Base-by-base conservation (phyloP, 1,139 yeast genomes). In the Geotrichum macrosporum region DNA sequence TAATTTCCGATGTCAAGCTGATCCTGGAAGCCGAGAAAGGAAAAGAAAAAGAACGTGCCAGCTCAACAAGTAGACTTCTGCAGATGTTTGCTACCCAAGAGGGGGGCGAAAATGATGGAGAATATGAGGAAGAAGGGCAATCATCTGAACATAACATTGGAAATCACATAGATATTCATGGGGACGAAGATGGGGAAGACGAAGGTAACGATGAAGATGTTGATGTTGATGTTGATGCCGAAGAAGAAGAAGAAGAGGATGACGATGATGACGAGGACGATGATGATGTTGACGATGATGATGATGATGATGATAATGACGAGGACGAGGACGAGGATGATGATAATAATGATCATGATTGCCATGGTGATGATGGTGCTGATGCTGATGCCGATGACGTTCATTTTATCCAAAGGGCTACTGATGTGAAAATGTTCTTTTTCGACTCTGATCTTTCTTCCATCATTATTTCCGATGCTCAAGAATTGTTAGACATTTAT, bases 1-100 rank as follows among this genome's bases (percentile, higher is more conserved):
- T 84, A 20, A 67, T 84, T 9, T 69, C 74, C 15, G 89, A 84
- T 57, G 67, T 76, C 3, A 55, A 52, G 20, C 47, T 43, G 13
- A 46, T 60, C 21, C 47, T 56, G 18, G 39, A 44, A 3, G 30
- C 35, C 2, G 50, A 47, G 19, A 44, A 48, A 21, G 3, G 27
- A n/a, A n/a, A n/a, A n/a, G n/a, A n/a, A n/a, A n/a, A n/a, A n/a
- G n/a, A n/a, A n/a, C n/a, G n/a, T n/a, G n/a, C n/a, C n/a, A n/a
- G n/a, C n/a, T n/a, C n/a, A n/a, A n/a, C n/a, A n/a, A n/a, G n/a
- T n/a, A n/a, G n/a, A n/a, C 27, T 24, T 24, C 6, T 24, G 27
- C 27, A 24, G 10, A 24, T 24, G 10, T 10, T 24, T 6, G 57
- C 47, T 16, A 47, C 40, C 22, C 53, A 50, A 12, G 53, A 43